Evolutionary conservation across 2,329 filamentous ascomycete genomes (phyloP).

Genomic region (Ophiostoma pallidulum): DNA sequence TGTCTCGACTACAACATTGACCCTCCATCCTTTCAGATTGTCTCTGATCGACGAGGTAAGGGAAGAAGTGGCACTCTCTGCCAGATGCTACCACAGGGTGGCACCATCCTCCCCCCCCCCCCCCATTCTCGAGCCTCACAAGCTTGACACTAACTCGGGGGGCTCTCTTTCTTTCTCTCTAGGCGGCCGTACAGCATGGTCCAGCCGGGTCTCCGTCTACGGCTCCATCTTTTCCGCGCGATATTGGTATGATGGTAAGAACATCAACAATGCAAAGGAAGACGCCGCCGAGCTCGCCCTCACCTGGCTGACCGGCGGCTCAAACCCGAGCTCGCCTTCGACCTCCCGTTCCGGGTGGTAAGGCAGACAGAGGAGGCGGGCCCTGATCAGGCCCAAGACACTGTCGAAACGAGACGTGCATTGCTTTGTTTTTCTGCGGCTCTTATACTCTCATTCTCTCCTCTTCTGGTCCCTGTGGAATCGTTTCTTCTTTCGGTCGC

Average conservation of each 20-base stretch:
- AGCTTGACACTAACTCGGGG: not conserved
- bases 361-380: too few species aligned
- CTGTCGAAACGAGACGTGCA: too few species aligned
- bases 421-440: not conserved
- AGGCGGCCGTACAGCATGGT: slow-evolving; percentile 91
- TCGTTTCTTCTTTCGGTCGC: not conserved
- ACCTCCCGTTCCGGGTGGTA: slow-evolving; percentile 30
- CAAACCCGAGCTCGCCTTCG: slow-evolving; percentile 32
- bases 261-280: slow-evolving; percentile 78
- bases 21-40: slow-evolving; percentile 24
- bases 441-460: not conserved
- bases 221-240: slow-evolving; percentile 59
- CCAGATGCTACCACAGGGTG: not conserved
- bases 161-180: not conserved
- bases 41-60: slow-evolving; percentile 28
- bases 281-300: slow-evolving; percentile 81
- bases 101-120: not conserved
- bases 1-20: slow-evolving; percentile 24
- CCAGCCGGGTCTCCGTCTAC: slow-evolving; percentile 65
- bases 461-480: not conserved
- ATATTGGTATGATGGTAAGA: slow-evolving; percentile 87
- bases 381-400: too few species aligned
- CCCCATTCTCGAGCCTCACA: not conserved
- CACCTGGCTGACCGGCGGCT: slow-evolving; percentile 39
- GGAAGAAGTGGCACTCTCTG: slow-evolving; percentile 9